These are phyloP conservation scores for Neurospora pannonica DNA, from an alignment of 495 filamentous ascomycete species.

Conservation along the genomic window DNA sequence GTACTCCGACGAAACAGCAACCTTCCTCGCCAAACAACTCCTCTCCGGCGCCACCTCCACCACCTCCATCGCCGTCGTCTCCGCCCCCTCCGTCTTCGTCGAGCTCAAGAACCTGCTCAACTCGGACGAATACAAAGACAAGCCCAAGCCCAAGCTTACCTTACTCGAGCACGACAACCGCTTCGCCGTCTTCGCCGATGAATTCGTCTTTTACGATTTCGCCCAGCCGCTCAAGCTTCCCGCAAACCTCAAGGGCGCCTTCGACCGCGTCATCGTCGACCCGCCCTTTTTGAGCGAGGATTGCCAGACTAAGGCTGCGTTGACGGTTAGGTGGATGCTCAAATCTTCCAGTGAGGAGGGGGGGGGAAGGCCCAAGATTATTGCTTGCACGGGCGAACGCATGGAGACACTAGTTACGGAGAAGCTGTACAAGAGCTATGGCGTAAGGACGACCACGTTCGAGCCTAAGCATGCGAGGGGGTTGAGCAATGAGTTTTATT, in stretches of 20 bases:
- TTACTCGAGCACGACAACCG: slow-evolving; percentile 65
- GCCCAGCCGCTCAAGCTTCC: slow-evolving; percentile 54
- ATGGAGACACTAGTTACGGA: slow-evolving; percentile 43
- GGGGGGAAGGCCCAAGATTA: slow-evolving; percentile 22
- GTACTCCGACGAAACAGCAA: slow-evolving; percentile 66
- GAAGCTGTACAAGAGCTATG: slow-evolving; percentile 41
- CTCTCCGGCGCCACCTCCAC: slow-evolving; percentile 46
- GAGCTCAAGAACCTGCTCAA: slow-evolving; percentile 57
- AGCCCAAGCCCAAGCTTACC: slow-evolving; percentile 42
- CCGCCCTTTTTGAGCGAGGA: slow-evolving; percentile 72
- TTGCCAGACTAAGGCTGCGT: slow-evolving; percentile 72
- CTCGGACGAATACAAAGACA: slow-evolving; percentile 16
- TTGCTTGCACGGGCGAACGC: slow-evolving; percentile 66
- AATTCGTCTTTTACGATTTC: slow-evolving; percentile 69
- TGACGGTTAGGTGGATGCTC: slow-evolving; percentile 63
- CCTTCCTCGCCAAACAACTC: slow-evolving; percentile 48
- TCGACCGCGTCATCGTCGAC: slow-evolving; percentile 61
- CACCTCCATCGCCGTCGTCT: slow-evolving; percentile 53
- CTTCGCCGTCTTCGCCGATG: slow-evolving; percentile 54
- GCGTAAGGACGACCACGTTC: slow-evolving; percentile 47
- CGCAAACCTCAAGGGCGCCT: slow-evolving; percentile 52
- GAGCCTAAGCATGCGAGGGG: slow-evolving; percentile 56
- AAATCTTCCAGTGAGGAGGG: slow-evolving; percentile 16
- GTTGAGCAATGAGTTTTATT: slow-evolving; percentile 69
- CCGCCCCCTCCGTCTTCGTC: slow-evolving; percentile 68